Evolutionary conservation across 495 filamentous ascomycete genomes (phyloP), one percentile per base, ranked within the genome.

Genomic region (Penicillium soppii): DNA sequence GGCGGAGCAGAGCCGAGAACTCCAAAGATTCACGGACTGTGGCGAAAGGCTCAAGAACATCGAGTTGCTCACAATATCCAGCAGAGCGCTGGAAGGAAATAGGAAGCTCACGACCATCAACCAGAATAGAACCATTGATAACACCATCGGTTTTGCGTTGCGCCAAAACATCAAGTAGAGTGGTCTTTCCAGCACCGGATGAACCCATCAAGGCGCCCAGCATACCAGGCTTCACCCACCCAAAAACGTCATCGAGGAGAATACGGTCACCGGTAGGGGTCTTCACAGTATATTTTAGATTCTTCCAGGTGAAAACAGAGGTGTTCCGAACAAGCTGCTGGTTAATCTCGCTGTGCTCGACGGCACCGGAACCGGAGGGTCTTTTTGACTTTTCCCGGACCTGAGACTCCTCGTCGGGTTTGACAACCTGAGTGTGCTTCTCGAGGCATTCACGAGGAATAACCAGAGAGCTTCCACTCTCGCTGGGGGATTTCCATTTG

Each of bases 211-310:
- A 68, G 1, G 88, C 88, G 8, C 84, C 81, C 56, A 92, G 73
- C 60, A 82, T 78, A 39, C 91, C 91, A n/a, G 91, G 91, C 64
- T 94, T 94, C 39, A 96, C 89, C 87, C 88, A 96, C 23, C 91
- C 91, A 53, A 90, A 84, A 4, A 95, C 84, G 51, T 94, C 76
- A 53, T 96, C 84, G 20, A 96, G 72, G 4, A 91, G 70, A 6
- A 69, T 53, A 21, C 68, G 65, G 43, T 60, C 77, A 13, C 62
- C 74, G 27, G 60, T 64, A 51, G 52, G 75, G 0, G 69, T 69
- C 20, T 71, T 69, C 27, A 81, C 74, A 1, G 69, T 74, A 51
- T 88, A 88, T 2, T 65, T 70, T 19, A 86, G 66, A 54, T 83
- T 73, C 51, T 74, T 78, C 82, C 82, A 87, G 16, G 81, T 83